Evolutionary conservation across 202 grass and related monocot genomes (phyloP).

Genomic region (Eragrostis tef): DNA sequence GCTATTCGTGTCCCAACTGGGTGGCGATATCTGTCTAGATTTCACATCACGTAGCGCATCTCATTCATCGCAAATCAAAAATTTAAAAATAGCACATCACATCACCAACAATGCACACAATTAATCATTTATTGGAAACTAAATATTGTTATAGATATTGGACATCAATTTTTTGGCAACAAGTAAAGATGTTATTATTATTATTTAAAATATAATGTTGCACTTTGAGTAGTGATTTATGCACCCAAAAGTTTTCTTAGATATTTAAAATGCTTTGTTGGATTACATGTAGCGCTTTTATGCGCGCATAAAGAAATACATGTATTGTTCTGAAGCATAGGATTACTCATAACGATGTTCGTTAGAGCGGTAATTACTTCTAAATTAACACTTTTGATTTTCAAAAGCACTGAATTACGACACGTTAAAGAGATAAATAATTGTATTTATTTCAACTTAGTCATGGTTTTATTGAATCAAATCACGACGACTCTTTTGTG

Average conservation of each 20-base stretch:
- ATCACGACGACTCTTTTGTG: too few relatives aligned
- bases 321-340: background rate
- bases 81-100: background rate
- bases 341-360: background rate
- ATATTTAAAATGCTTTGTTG: background rate
- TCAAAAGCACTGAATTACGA: too few relatives aligned
- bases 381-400: too few relatives aligned
- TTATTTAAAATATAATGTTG: background rate
- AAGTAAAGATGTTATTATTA: background rate
- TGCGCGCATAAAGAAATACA: background rate
- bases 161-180: background rate
- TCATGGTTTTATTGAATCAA: background rate
- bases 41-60: background rate
- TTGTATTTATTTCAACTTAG: background rate
- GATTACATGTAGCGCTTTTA: background rate
- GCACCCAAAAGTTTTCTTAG: background rate
- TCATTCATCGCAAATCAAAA: too few relatives aligned
- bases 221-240: too few relatives aligned
- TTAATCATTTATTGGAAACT: background rate
- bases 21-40: background rate
- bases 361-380: too few relatives aligned
- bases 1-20: background rate
- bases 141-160: background rate
- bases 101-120: background rate
- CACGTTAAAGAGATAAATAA: background rate